phyloP scores from a whole-genome alignment of 1,284 basidiomycete species.

The Anthracocystis panici-leucophaei region DNA sequence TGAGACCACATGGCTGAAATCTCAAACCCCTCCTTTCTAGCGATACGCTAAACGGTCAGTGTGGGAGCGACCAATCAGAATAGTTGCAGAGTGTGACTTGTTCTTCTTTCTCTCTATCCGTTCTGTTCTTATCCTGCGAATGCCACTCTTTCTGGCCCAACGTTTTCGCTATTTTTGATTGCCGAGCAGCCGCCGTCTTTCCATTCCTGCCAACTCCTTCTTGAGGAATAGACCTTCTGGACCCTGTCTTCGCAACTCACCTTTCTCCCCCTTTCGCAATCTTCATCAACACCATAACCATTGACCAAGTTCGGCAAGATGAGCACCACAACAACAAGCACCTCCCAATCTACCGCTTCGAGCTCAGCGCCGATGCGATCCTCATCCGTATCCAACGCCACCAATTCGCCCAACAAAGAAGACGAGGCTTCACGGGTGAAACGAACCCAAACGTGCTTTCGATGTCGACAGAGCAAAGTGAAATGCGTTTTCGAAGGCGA shows the following conservation, averaged over 20 bases:
- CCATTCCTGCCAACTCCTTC: neutral
- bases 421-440: slow-evolving; percentile 32
- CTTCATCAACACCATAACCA: neutral
- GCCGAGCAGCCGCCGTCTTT: slow-evolving; percentile 14
- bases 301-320: neutral
- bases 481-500: slow-evolving; percentile 38
- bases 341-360: slow-evolving; percentile 1
- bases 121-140: neutral
- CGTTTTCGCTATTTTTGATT: neutral
- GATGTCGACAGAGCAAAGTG: slow-evolving; percentile 40
- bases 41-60: too few relatives aligned
- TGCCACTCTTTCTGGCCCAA: too few relatives aligned
- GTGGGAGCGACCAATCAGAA: slow-evolving; percentile 13
- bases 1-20: too few relatives aligned
- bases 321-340: slow-evolving; percentile 2
- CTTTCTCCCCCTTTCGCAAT: neutral
- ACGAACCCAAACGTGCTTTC: slow-evolving; percentile 38
- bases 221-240: neutral
- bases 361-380: slow-evolving; percentile 10
- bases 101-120: slow-evolving; percentile 1
- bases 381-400: slow-evolving; percentile 4
- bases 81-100: too few relatives aligned
- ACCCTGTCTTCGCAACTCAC: slow-evolving; percentile 1
- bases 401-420: slow-evolving; percentile 22
- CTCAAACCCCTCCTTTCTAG: too few relatives aligned